Percentiles rank a stretch among this genome's conserved stretches.
Evolutionary conservation across 768 basidiomycete species (phyloP).

Genomic region (Lentinula aciculospora): DNA sequence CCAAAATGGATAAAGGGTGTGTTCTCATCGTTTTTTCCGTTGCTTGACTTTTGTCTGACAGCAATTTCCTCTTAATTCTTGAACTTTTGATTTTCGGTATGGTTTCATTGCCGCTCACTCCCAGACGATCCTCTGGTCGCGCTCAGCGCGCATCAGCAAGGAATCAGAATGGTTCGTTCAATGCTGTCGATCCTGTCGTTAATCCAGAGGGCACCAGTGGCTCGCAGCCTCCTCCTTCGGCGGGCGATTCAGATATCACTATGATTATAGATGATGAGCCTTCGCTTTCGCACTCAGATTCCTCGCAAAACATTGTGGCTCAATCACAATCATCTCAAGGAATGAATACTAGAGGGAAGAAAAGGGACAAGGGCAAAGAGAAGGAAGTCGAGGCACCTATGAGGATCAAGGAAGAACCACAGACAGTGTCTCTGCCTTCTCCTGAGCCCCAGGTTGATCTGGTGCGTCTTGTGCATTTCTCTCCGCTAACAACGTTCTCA

Average conservation of each 20-base stretch:
- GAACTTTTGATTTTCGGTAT: conserved; percentile 16
- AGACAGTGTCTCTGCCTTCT: conserved; percentile 34
- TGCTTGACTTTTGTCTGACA: conserved; percentile 12
- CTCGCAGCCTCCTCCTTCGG: conserved; percentile 33
- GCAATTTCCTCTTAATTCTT: conserved; percentile 17
- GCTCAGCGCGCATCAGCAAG: conserved; percentile 72
- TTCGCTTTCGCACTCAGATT: conserved; percentile 59
- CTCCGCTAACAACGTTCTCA: conserved; percentile 4
- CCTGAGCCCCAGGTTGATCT: conserved; percentile 37
- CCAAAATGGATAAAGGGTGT: conserved; percentile 70
- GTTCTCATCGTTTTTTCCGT: conserved; percentile 22
- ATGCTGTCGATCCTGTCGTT: conserved; percentile 28
- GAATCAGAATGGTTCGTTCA: conserved; percentile 42
- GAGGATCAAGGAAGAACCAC: conserved; percentile 50
- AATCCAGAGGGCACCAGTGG: conserved; percentile 28
- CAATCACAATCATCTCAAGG: conserved; percentile 16
- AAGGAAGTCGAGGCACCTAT: conserved; percentile 34
- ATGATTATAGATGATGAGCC: conserved; percentile 55
- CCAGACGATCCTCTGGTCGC: conserved; percentile 55
- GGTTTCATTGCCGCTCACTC: conserved; percentile 12
- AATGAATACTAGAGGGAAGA: conserved; percentile 26
- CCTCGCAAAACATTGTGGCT: conserved; percentile 37
- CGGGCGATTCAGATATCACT: conserved; percentile 45
- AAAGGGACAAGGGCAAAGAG: conserved; percentile 48
- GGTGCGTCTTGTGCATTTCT: conserved; percentile 24